phyloP scores from a whole-genome alignment of 345 rosid genomes.

The Murraya koenigii region DNA sequence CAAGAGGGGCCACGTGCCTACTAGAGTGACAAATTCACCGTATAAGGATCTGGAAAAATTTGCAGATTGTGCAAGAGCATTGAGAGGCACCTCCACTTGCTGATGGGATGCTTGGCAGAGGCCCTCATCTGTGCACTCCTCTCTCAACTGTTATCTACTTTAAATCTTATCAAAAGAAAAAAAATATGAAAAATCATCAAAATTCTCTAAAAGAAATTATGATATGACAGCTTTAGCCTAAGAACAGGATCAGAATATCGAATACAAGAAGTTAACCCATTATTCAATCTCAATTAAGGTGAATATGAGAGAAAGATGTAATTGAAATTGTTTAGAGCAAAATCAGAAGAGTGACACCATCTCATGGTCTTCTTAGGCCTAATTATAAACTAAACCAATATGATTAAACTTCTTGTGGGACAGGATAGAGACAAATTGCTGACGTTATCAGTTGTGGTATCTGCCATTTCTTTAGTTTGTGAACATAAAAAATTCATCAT shows the following conservation, averaged over 20 bases:
- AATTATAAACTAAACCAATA: neutral
- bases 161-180: neutral
- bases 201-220: neutral
- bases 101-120: neutral
- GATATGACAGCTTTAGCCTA: neutral
- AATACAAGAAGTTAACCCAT: neutral
- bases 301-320: neutral
- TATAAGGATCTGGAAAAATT: neutral
- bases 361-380: neutral
- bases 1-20: no score
- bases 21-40: no score
- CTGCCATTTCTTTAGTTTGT: neutral
- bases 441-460: neutral
- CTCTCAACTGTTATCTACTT: neutral
- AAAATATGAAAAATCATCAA: neutral
- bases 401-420: neutral
- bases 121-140: neutral
- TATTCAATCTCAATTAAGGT: neutral
- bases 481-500: neutral
- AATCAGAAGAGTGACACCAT: neutral
- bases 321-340: neutral
- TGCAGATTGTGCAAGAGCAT: neutral
- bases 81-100: neutral
- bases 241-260: neutral
- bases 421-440: neutral